Base-by-base conservation (phyloP, 2,329 filamentous ascomycete genomes). In the Colletotrichum gloeosporioides region DNA sequence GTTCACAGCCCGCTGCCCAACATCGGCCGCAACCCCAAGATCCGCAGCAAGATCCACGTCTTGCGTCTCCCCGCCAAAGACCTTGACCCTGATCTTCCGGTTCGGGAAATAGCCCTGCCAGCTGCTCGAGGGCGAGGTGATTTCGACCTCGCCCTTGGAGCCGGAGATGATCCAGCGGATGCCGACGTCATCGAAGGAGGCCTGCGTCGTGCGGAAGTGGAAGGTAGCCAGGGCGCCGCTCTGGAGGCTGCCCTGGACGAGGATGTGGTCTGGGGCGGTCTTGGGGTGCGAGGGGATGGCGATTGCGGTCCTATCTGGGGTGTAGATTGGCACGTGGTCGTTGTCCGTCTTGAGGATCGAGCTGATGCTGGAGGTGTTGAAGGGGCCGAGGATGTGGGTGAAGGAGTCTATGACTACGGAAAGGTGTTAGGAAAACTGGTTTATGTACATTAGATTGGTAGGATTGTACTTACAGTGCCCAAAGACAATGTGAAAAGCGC, bases 151-250 rank as follows among this genome's bases (percentile, higher is more conserved):
- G 1, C 84, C 85, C 66, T 85, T 78, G 8, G 81, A 84, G 18
- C 85, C 85, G 2, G 82, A 81, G 71, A 86, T 86, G 32, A 82
- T 73, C 84, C 84, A 86, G 16, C 80, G 80, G 27, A 83, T 67
- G 12, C 76, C 78, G n/a, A 73, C 73, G 7, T 72, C 78, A 62
- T 83, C 81, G 9, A 81, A 73, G 1, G 80, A 39, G 2, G 49
- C 53, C 4, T 68, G 71, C 4, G 79, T 55, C 9, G 80, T 80
- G 44, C 81, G 80, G 36, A 79, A 79, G 57, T 76, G 77, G 31
- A 86, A 72, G 16, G 81, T 82, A 13, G 80, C 83, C 7, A 82
- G 53, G 4, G 80, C 83, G 22, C 82, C 84, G 27, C 68, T 81
- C n/a, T 78, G 69, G 3, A 86, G 80, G 4, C 71, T 74, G 0